Percentiles rank a stretch among this genome's conserved stretches.
Evolutionary conservation across 495 filamentous ascomycete species (phyloP).

Genomic region (Amphirosellinia nigrospora): DNA sequence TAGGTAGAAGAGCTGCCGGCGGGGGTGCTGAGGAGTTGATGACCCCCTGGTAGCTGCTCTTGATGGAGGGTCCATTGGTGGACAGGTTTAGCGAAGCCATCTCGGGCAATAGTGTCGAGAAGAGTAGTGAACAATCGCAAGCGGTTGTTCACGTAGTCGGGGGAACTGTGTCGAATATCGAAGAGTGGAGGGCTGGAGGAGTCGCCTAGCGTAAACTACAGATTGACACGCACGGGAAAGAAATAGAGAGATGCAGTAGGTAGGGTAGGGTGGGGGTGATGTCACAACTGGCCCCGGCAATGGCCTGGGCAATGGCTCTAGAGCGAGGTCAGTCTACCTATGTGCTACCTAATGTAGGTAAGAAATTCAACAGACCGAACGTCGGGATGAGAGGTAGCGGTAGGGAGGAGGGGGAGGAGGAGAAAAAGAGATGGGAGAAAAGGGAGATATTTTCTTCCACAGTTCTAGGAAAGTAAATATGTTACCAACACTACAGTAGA

Average conservation of each 20-base stretch:
- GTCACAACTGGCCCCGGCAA: conserved; percentile 38
- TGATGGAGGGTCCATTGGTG: conserved; percentile 87
- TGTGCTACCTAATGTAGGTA: too few relatives aligned
- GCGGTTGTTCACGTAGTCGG: conserved; percentile 12
- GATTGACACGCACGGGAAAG: neutral
- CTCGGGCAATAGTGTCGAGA: conserved; percentile 22
- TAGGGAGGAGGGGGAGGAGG: neutral
- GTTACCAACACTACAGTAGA: neutral
- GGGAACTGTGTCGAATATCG: conserved; percentile 14
- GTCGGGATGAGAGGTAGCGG: neutral
- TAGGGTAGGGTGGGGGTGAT: conserved; percentile 34
- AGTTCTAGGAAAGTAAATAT: neutral
- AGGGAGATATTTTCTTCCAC: neutral
- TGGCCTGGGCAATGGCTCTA: conserved; percentile 21
- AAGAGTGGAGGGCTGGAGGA: neutral
- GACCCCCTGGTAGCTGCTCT: conserved; percentile 87
- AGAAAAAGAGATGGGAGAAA: neutral
- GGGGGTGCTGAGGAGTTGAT: conserved; percentile 70
- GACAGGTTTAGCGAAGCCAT: conserved; percentile 97
- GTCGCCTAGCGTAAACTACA: conserved; percentile 1
- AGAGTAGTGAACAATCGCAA: conserved; percentile 7
- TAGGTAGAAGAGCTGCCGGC: conserved; percentile 64
- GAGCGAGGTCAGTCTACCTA: too few relatives aligned
- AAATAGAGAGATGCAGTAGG: neutral
- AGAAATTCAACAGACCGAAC: conserved; percentile 22